Evolutionary conservation across 169 alveolate genomes (phyloP).

Genomic region (Cryptosporidium parvum): DNA sequence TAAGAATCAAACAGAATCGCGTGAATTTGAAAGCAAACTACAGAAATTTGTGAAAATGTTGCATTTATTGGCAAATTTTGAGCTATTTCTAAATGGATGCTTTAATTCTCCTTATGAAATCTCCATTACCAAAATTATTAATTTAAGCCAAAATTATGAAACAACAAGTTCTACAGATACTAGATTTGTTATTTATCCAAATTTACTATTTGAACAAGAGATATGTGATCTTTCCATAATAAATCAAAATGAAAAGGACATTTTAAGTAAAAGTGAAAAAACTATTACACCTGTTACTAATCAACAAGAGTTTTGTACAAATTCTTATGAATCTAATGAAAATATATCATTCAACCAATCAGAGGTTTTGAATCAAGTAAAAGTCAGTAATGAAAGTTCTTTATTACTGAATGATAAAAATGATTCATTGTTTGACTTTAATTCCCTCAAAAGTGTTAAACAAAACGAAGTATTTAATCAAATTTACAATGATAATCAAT

Average conservation of each 20-base stretch:
- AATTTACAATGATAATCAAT: neutral
- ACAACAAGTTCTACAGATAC: neutral
- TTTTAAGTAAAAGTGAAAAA: neutral
- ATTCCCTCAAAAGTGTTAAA: too few relatives aligned
- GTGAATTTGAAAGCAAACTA: neutral
- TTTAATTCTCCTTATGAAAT: conserved; percentile 24
- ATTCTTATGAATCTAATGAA: neutral
- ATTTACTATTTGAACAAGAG: neutral
- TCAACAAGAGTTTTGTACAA: neutral
- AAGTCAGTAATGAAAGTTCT: neutral
- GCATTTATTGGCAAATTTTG: neutral
- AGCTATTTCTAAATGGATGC: conserved; percentile 2
- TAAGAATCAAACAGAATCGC: neutral
- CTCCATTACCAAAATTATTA: conserved; percentile 19
- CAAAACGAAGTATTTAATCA: neutral
- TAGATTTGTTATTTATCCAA: neutral
- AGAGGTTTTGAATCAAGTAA: neutral
- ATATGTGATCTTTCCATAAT: neutral
- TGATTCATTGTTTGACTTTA: too few relatives aligned
- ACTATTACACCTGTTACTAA: neutral
- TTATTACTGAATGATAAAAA: too few relatives aligned
- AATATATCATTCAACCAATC: too few relatives aligned
- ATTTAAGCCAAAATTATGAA: neutral
- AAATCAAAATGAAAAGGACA: neutral
- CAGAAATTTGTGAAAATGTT: conserved; percentile 35